These are phyloP conservation scores for Beauveria sp. DNA, from an alignment of 2,329 filamentous ascomycete genomes.

Conservation along the genomic window DNA sequence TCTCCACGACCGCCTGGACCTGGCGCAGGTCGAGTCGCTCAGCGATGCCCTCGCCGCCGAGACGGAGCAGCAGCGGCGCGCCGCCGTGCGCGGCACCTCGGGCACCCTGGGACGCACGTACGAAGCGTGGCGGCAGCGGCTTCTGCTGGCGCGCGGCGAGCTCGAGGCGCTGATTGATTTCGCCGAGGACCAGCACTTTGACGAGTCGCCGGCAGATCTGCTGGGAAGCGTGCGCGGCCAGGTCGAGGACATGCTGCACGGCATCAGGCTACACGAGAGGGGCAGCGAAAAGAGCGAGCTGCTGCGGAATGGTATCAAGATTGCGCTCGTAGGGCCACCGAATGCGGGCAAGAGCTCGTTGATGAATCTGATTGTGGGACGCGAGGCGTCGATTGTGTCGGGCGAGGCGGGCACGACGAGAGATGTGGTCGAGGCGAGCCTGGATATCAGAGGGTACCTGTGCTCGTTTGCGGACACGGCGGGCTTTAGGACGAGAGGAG, in stretches of 20 bases:
- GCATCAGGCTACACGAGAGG: slow-evolving; percentile 61
- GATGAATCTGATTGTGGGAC: slow-evolving; percentile 80
- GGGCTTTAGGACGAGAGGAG: slow-evolving; percentile 57
- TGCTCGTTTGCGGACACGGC: slow-evolving; percentile 96
- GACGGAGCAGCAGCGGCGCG: slow-evolving; percentile 86
- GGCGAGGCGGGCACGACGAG: slow-evolving; percentile 87
- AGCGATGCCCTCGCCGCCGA: slow-evolving; percentile 58
- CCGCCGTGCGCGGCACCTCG: slow-evolving; percentile 72
- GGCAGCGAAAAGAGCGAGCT: slow-evolving; percentile 80
- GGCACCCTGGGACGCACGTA: slow-evolving; percentile 67
- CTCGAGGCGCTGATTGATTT: slow-evolving; percentile 96
- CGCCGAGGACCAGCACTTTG: slow-evolving; percentile 93
- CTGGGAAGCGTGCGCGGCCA: slow-evolving; percentile 61
- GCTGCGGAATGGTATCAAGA: slow-evolving; percentile 72
- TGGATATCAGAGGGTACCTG: slow-evolving; percentile 84
- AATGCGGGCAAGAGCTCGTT: slow-evolving; percentile 94
- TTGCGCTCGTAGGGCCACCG: slow-evolving; percentile 82
- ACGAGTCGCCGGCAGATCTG: slow-evolving; percentile 71
- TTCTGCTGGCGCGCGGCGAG: slow-evolving; percentile 79
- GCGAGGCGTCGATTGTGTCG: slow-evolving; percentile 93
- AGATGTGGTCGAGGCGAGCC: slow-evolving; percentile 84
- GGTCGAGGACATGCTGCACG: slow-evolving; percentile 50
- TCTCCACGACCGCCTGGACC: slow-evolving; percentile 73
- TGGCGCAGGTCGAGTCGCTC: slow-evolving; percentile 71
- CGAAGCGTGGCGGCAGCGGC: slow-evolving; percentile 68